These are phyloP conservation scores for Lepraria neglecta DNA, from an alignment of 495 filamentous ascomycete species.

Conservation along the genomic window DNA sequence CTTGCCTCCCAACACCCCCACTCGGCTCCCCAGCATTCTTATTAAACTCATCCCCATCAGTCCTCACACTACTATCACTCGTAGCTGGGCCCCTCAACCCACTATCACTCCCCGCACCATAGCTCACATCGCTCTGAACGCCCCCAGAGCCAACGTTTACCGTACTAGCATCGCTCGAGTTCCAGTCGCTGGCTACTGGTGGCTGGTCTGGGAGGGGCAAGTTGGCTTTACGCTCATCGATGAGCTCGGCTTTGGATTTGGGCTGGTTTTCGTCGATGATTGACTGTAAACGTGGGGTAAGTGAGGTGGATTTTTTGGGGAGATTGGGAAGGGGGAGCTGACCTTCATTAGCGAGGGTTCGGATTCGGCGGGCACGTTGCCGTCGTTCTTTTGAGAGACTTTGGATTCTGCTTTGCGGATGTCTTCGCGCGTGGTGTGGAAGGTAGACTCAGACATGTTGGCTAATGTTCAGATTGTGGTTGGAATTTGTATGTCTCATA, in stretches of 20 bases:
- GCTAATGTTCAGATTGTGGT: background rate
- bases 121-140: constrained; percentile 45
- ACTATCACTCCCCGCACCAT: constrained; percentile 44
- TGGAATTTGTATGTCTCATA: background rate
- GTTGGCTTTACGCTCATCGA: constrained; percentile 60
- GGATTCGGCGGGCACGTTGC: constrained; percentile 41
- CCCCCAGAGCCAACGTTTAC: constrained; percentile 63
- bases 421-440: constrained; percentile 48
- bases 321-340: background rate
- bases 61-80: constrained; percentile 51
- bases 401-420: constrained; percentile 47
- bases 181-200: constrained; percentile 66
- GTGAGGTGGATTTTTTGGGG: background rate
- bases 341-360: constrained; percentile 46
- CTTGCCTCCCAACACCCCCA: constrained; percentile 47
- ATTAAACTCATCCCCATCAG: constrained; percentile 39
- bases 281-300: constrained; percentile 33
- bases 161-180: constrained; percentile 59
- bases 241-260: constrained; percentile 53
- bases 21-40: constrained; percentile 37
- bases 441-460: constrained; percentile 47
- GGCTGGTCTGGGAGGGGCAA: constrained; percentile 75
- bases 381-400: constrained; percentile 37
- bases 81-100: constrained; percentile 57
- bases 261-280: constrained; percentile 38